Evolutionary conservation across 345 rosid genomes (phyloP).

Genomic region (Syzygium grande): DNA sequence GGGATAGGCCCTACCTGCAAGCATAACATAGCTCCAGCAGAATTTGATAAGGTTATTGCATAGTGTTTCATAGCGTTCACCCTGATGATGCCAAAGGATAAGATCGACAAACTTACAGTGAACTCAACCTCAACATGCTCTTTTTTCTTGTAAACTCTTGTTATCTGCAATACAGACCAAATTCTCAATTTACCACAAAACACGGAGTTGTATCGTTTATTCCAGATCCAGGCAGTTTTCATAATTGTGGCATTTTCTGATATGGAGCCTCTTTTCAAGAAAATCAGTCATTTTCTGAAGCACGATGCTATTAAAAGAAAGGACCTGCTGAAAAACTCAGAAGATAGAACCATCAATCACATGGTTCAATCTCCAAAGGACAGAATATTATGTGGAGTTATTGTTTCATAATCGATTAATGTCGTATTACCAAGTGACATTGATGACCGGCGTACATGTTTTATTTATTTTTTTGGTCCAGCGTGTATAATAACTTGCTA

Average conservation of each 20-base stretch:
- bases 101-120: conserved; percentile 38
- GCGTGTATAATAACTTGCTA: not conserved
- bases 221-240: not conserved
- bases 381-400: not conserved
- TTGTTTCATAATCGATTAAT: not conserved
- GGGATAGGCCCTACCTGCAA: conserved; percentile 15
- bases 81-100: not conserved
- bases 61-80: not conserved
- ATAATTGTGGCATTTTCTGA: not conserved
- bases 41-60: not conserved
- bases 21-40: not conserved
- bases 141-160: conserved; percentile 68
- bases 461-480: no score
- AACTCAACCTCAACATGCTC: conserved; percentile 97
- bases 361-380: not conserved
- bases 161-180: conserved; percentile 36
- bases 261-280: not conserved
- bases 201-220: not conserved
- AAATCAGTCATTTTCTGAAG: not conserved
- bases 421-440: not conserved
- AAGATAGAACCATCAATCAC: not conserved
- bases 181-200: not conserved
- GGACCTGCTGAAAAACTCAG: not conserved
- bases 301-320: not conserved
- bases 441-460: not conserved